These are phyloP conservation scores for Pseudomonodictys pantanalensis DNA, from an alignment of 495 filamentous ascomycete genomes.

Conservation along the genomic window DNA sequence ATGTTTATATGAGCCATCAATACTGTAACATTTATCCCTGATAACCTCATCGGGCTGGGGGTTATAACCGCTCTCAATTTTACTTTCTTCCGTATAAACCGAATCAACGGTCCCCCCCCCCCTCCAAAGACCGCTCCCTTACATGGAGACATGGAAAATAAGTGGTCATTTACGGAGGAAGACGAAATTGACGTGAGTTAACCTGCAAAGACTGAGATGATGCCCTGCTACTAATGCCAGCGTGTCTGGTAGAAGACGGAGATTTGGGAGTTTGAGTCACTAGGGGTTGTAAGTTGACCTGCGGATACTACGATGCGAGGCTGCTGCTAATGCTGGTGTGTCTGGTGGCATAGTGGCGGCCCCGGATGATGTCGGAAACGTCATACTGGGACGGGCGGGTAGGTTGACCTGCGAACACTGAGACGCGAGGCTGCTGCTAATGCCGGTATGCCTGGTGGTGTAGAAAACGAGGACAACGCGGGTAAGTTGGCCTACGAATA, in stretches of 20 bases:
- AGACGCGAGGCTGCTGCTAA: slow-evolving; percentile 3
- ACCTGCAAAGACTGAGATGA: neutral
- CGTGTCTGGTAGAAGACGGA: neutral
- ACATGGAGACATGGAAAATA: neutral
- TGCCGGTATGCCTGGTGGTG: neutral
- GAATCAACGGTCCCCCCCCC: too few species aligned
- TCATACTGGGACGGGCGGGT: too few species aligned
- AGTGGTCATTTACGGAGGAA: neutral
- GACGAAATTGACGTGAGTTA: neutral
- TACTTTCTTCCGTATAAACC: too few species aligned
- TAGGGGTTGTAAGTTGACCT: neutral
- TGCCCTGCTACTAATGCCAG: neutral
- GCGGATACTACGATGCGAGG: neutral
- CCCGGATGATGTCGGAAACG: too few species aligned
- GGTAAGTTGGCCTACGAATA: slow-evolving; percentile 1
- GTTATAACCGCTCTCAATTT: too few species aligned
- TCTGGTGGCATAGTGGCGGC: neutral
- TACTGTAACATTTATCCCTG: too few species aligned
- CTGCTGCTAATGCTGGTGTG: neutral
- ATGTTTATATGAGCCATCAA: too few species aligned
- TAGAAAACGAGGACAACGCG: too few species aligned
- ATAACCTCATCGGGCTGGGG: too few species aligned
- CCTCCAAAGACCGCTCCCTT: too few species aligned
- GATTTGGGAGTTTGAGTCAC: neutral
- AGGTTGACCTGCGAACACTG: slow-evolving; percentile 3